Evolutionary conservation across 768 basidiomycete genomes (phyloP), one percentile per base, ranked within the genome.

Genomic region (Coprinellus micaceus): DNA sequence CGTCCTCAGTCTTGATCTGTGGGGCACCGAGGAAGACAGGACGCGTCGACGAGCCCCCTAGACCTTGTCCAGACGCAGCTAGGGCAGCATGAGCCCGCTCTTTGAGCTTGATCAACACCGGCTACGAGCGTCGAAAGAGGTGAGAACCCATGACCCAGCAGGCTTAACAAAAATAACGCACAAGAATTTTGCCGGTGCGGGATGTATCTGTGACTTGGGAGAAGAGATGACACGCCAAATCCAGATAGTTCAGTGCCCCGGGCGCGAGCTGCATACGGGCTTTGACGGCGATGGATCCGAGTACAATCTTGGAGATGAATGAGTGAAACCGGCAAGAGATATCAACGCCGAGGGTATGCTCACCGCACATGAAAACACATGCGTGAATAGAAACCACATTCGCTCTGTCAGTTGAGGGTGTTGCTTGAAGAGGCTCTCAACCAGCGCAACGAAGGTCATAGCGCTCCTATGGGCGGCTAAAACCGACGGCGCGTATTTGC

Each of bases 341-440:
- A 36, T 37, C 15, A 49, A 39, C 44, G 13, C 57, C 57, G 22
- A 44, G 21, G 36, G 30, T 45, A 53, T 29, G 69, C 81, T 62
- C 67, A 87, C 86, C 33, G 84, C 77, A 64, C 85, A 87, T 4
- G 84, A 88, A 66, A 87, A 88, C 2, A 86, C 84, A 65, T 88
- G 85, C 7, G 84, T 85, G 58, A 86, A 85, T 49, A 85, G 67
- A 67, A 88, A 88, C 83, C 85, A 87, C 80, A 84, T 81, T 37
- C 87, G 77, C 63, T 86, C 84, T 12, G 84, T 84, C 54, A 88
- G 69, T n/a, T 67, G 73, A 22, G 85, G 84, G 55, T 86, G 80
- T 62, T 85, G 85, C 54, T 84, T 83, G 64, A 81, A 83, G 50
- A 85, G 67, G 62, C 83, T 86, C 58, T 82, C 79, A 47, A 85